A percentile compares a stretch with the other conserved stretches of the same genome.
phyloP scores from a whole-genome alignment of 257 asterid species.

The Solanum tarijense region DNA sequence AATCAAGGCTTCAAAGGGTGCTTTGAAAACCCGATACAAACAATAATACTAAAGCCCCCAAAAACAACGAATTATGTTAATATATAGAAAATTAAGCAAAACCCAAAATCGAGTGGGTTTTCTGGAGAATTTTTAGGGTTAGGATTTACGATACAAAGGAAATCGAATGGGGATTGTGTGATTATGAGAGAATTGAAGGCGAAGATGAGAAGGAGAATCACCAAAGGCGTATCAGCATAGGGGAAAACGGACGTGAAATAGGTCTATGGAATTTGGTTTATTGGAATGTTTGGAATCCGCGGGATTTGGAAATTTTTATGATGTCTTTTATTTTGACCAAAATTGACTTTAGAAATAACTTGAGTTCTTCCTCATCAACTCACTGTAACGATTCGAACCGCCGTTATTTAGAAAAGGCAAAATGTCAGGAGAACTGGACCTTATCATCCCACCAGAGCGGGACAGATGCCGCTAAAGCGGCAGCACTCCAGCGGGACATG shows the following conservation, averaged over 20 bases:
- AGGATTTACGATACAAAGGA: background rate
- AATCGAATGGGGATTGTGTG: background rate
- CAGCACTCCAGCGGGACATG: too few species aligned
- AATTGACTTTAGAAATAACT: background rate
- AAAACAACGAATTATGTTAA: background rate
- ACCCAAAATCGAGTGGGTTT: background rate
- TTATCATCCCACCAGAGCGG: too few species aligned
- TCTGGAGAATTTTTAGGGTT: background rate
- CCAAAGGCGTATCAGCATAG: background rate
- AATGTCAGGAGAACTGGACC: too few species aligned
- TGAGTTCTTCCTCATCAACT: background rate
- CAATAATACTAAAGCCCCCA: background rate
- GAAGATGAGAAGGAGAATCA: background rate
- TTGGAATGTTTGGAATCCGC: background rate
- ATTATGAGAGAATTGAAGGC: background rate
- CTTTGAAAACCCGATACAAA: background rate
- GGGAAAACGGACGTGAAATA: constrained; percentile 4
- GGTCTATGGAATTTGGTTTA: background rate
- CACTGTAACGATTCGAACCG: too few species aligned
- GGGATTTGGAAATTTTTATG: background rate
- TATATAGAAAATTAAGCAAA: background rate
- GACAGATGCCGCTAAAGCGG: too few species aligned
- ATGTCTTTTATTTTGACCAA: background rate
- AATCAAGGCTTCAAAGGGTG: background rate
- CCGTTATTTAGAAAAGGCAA: too few species aligned